phyloP scores from a whole-genome alignment of 169 alveolate genomes.

The Nephromyces sp. region DNA sequence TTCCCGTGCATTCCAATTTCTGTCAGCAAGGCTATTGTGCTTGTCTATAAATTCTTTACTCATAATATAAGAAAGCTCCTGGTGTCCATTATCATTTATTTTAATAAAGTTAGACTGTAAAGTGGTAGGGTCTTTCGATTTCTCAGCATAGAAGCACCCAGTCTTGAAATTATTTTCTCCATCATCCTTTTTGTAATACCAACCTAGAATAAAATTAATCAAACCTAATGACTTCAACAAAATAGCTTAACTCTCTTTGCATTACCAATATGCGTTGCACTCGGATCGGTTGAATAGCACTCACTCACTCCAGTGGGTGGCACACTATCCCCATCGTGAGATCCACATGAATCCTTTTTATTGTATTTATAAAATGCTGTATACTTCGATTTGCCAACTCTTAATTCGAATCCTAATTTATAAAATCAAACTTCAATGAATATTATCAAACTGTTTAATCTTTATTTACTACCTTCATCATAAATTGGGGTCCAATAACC shows the following conservation, averaged over 20 bases:
- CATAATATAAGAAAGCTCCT: too few relatives aligned
- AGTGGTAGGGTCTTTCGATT: too few relatives aligned
- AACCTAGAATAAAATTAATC: background rate
- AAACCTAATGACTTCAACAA: too few relatives aligned
- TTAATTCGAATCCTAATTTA: conserved; percentile 33
- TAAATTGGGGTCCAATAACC: conserved; percentile 52
- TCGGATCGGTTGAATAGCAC: conserved; percentile 44
- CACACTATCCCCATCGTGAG: conserved; percentile 43
- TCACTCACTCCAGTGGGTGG: conserved; percentile 28
- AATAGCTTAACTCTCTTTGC: background rate
- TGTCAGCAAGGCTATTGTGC: too few relatives aligned
- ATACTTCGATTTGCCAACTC: conserved; percentile 9
- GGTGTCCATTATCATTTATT: too few relatives aligned
- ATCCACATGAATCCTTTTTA: conserved; percentile 4
- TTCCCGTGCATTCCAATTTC: too few relatives aligned
- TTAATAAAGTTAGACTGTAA: too few relatives aligned
- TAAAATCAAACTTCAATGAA: background rate
- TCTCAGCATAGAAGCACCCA: background rate
- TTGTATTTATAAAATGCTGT: conserved; percentile 35
- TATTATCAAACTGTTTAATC: background rate
- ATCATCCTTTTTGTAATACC: background rate
- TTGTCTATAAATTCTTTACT: too few relatives aligned
- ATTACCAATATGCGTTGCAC: conserved; percentile 37
- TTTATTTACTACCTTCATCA: conserved; percentile 36
- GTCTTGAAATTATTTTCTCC: background rate